Base-by-base conservation (phyloP, 306 rosid genomes). In the Parietaria judaica region DNA sequence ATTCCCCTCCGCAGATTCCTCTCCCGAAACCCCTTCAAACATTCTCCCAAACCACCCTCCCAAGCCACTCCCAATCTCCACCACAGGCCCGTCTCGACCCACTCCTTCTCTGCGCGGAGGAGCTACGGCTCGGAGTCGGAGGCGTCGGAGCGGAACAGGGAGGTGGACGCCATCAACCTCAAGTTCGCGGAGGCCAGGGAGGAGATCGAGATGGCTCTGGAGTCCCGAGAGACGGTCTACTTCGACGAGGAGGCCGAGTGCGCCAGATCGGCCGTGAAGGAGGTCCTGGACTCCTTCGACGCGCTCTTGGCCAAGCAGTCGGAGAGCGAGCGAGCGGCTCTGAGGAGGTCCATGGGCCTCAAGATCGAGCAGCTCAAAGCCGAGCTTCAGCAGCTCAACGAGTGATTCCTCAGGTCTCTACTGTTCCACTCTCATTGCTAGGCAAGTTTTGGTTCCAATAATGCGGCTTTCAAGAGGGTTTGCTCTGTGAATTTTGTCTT, bases 301-400 rank as follows among this genome's bases (percentile, higher is more conserved):
- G 83, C 72, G 15, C 69, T 92, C 36, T 59, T 77, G 68, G 81
- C 75, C 2, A 88, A 73, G 85, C 69, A 82, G 69, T 45, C 95
- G 0, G 94, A 92, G 63, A 78, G 38, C 66, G 82, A 82, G 36
- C 82, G 52, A 60, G 78, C 76, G 12, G 94, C 84, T 52, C 49
- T 88, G 74, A 89, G 74, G 81, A 86, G 96, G 56, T 80, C 94
- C 0, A 92, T 88, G 96, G 98, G 98, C 15, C 78, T 86, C 56
- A 92, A 92, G 79, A 92, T 92, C 72, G 90, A 86, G 72, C 96
- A 92, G 72, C 59, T 92, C 75, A 92, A 92, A 65, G 98, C 96
- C 36, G 98, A 92, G 77, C 77, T 91, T 60, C 61, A 72, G 14
- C 98, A 85, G 78, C 74, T 91, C 58, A 76, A 88, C 67, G 98